A percentile compares a stretch with the other conserved stretches of the same genome.
These are phyloP conservation scores for Rhizophora apiculata DNA, from an alignment of 345 rosid species.

Conservation along the genomic window DNA sequence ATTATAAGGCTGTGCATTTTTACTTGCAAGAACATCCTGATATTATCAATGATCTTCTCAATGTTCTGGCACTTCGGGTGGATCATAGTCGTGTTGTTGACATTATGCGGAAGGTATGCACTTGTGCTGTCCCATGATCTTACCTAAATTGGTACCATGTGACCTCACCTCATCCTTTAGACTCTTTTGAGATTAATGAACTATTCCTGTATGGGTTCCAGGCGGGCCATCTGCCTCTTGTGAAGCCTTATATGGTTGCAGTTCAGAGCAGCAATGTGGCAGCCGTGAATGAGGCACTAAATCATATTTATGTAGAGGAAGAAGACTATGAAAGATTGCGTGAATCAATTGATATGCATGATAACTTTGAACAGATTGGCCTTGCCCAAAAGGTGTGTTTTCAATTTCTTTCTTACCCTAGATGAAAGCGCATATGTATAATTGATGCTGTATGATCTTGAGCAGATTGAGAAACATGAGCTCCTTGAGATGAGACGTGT, in stretches of 20 bases:
- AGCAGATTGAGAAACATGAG: conserved; percentile 96
- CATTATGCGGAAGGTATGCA: conserved; percentile 88
- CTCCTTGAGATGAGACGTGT: conserved; percentile 99
- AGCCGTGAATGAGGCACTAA: conserved; percentile 93
- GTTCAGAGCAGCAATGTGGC: conserved; percentile 92
- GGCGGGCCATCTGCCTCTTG: conserved; percentile 92
- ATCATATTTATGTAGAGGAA: conserved; percentile 88
- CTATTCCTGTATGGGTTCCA: conserved; percentile 29
- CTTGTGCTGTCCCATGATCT: not conserved
- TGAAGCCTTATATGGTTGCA: conserved; percentile 96
- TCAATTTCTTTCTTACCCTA: not conserved
- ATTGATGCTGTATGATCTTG: conserved; percentile 14
- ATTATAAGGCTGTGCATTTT: conserved; percentile 98
- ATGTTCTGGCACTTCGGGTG: conserved; percentile 88
- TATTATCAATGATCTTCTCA: conserved; percentile 85
- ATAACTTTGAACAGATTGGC: conserved; percentile 91
- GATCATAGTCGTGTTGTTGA: conserved; percentile 98
- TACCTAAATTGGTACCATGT: not conserved
- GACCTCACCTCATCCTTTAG: not conserved
- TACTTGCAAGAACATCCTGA: conserved; percentile 98
- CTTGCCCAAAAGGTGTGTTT: conserved; percentile 76
- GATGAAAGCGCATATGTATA: not conserved
- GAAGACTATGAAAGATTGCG: conserved; percentile 94
- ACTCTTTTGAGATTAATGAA: not conserved
- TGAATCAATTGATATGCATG: conserved; percentile 86